These are phyloP conservation scores for Yarrowia osloensis DNA, from an alignment of 805 yeast genomes.

Conservation along the genomic window DNA sequence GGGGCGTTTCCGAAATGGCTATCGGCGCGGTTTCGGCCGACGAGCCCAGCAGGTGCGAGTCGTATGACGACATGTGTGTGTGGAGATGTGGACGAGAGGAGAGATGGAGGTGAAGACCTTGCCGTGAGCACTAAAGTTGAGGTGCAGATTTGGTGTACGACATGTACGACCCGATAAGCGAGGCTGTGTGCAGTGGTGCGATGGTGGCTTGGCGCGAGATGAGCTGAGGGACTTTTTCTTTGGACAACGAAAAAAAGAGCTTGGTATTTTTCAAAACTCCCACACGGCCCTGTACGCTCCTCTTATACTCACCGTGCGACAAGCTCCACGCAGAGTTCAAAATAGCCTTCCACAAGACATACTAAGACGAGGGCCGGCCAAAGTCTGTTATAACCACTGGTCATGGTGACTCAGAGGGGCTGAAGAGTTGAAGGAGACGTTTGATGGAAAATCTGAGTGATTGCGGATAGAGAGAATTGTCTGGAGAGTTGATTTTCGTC, in stretches of 20 bases:
- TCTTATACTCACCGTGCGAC: background rate
- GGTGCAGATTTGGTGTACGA: conserved; percentile 15
- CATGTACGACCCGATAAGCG: conserved; percentile 1
- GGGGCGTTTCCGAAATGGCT: conserved; percentile 21
- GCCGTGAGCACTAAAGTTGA: background rate
- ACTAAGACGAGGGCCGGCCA: background rate
- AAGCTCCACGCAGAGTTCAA: background rate
- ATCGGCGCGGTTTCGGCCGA: conserved; percentile 30
- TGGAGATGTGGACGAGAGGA: background rate
- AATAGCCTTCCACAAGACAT: conserved; percentile 1
- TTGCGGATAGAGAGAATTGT: too few relatives aligned
- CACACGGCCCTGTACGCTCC: background rate
- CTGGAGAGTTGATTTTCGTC: too few relatives aligned
- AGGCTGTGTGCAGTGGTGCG: background rate
- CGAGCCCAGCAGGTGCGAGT: conserved; percentile 18
- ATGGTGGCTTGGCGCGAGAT: background rate
- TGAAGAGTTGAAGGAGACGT: too few relatives aligned
- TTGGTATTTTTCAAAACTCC: background rate
- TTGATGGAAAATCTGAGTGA: too few relatives aligned
- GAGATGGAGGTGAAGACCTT: background rate
- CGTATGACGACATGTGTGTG: conserved; percentile 26
- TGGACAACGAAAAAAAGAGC: too few relatives aligned
- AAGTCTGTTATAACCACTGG: background rate
- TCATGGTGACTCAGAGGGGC: background rate
- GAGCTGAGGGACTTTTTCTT: too few relatives aligned